Conservation (phyloP, 2,329 filamentous ascomycete species). For the Fusarium nurragi region DNA sequence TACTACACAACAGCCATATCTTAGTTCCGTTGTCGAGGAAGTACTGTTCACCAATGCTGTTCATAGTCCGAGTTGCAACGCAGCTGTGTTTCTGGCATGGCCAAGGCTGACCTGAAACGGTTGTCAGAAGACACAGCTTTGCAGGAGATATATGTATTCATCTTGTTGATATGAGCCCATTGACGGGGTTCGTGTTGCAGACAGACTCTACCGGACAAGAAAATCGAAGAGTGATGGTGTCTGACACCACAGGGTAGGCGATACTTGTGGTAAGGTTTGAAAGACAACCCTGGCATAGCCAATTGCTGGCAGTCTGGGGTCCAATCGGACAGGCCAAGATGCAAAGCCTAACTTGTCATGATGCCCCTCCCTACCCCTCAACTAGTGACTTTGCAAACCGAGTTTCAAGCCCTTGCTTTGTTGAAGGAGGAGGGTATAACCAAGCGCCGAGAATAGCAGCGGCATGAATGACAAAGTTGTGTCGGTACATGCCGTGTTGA, state of each 20-base stretch:
- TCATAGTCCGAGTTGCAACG: neutral
- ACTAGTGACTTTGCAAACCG: conserved; percentile 3
- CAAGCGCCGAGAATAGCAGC: conserved; percentile 1
- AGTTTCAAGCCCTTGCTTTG: conserved; percentile 15
- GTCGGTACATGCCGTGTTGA: neutral
- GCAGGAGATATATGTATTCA: neutral
- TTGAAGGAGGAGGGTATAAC: neutral
- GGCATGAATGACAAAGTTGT: neutral
- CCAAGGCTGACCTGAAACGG: neutral
- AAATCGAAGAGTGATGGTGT: neutral
- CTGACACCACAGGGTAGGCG: conserved; percentile 12
- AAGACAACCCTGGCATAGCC: neutral
- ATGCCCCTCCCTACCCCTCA: conserved; percentile 5
- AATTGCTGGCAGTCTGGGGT: neutral
- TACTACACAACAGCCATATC: neutral
- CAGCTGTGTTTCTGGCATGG: neutral
- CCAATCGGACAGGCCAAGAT: conserved; percentile 3
- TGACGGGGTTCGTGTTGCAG: neutral
- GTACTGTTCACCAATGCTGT: neutral
- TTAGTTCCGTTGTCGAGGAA: neutral
- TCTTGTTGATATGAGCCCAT: neutral
- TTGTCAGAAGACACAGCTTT: neutral
- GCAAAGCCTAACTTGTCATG: conserved; percentile 4
- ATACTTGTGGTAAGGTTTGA: neutral
- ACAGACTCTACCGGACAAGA: neutral